These are phyloP conservation scores for Porodaedalea pini DNA, from an alignment of 1,284 basidiomycete species.

Conservation along the genomic window DNA sequence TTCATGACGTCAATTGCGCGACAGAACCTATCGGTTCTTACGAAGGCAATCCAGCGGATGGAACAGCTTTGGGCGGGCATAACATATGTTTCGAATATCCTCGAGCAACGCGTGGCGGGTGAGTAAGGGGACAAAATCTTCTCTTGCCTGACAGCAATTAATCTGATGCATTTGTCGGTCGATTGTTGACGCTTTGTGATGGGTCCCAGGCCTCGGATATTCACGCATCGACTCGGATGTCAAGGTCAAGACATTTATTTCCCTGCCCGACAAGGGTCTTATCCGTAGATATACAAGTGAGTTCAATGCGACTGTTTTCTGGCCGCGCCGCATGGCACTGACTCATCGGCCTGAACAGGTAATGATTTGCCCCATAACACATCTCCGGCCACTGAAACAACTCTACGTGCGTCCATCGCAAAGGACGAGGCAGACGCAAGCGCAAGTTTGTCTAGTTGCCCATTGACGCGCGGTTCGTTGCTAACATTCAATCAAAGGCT, in stretches of 20 bases:
- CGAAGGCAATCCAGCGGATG: slow-evolving; percentile 33
- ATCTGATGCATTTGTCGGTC: background rate
- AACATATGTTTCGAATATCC: slow-evolving; percentile 30
- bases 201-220: slow-evolving; percentile 6
- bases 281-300: slow-evolving; percentile 33
- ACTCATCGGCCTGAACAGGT: background rate
- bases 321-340: slow-evolving; percentile 22
- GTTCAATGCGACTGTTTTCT: background rate
- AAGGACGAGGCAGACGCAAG: slow-evolving; percentile 25
- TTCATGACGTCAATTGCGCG: slow-evolving; percentile 35
- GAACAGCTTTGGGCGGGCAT: slow-evolving; percentile 39
- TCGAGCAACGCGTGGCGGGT: slow-evolving; percentile 27
- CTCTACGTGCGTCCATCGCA: slow-evolving; percentile 32
- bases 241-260: slow-evolving; percentile 34
- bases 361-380: slow-evolving; percentile 34
- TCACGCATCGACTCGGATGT: slow-evolving; percentile 7
- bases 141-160: background rate
- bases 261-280: slow-evolving; percentile 37
- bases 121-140: slow-evolving; percentile 26
- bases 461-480: too few relatives aligned
- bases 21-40: slow-evolving; percentile 33
- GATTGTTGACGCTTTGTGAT: background rate
- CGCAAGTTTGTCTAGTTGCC: slow-evolving; percentile 23
- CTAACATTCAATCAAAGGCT: slow-evolving; percentile 22
- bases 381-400: slow-evolving; percentile 36